Evolutionary conservation across 2,329 filamentous ascomycete genomes (phyloP).

Genomic region (Escovopsis sp.): DNA sequence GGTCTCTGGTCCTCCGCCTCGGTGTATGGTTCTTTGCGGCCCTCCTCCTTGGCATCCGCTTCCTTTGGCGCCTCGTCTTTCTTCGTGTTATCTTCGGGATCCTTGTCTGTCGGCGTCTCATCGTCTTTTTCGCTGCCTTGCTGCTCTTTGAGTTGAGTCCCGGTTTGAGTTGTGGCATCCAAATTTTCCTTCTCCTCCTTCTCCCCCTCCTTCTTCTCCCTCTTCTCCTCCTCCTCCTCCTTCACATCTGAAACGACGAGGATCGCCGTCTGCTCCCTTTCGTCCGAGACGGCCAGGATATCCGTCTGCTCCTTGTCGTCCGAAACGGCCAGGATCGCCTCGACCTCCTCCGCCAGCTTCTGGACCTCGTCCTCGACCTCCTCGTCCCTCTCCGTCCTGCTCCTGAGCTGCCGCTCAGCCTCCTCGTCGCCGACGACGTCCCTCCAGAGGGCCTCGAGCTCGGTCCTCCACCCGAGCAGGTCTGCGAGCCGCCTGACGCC

Average conservation of each 20-base stretch:
- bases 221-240: no score
- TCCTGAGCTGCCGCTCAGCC: slow-evolving; percentile 31
- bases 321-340: slow-evolving; percentile 13
- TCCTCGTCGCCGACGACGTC: slow-evolving; percentile 47
- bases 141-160: no score
- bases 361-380: slow-evolving; percentile 31
- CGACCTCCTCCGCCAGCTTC: slow-evolving; percentile 22
- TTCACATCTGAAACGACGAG: background rate
- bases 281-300: background rate
- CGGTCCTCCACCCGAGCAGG: slow-evolving; percentile 70
- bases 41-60: no score
- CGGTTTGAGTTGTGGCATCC: no score
- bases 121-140: no score
- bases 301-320: slow-evolving; percentile 6
- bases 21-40: no score
- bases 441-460: slow-evolving; percentile 66
- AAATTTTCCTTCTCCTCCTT: no score
- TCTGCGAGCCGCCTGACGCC: slow-evolving; percentile 67
- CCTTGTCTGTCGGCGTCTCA: no score
- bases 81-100: no score
- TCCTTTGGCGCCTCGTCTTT: no score
- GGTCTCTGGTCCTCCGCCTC: no score
- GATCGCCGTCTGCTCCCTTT: background rate
- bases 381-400: slow-evolving; percentile 15
- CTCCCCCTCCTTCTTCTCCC: background rate